A percentile compares a stretch with the other conserved stretches of the same genome.
phyloP scores from a whole-genome alignment of 306 rosid species.

The Acacia melanoxylon region DNA sequence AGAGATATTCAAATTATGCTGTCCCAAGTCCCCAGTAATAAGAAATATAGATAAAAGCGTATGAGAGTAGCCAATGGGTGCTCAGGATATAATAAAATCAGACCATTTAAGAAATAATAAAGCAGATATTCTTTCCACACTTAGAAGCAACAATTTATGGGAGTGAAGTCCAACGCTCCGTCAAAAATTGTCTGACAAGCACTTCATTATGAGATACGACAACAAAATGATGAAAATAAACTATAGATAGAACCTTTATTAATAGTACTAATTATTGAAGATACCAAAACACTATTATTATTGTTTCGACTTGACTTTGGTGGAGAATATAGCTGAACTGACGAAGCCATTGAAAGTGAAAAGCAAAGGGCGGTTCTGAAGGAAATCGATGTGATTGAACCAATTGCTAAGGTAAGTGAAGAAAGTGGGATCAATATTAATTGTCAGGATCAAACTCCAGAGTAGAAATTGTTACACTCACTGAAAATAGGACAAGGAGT shows the following conservation, averaged over 20 bases:
- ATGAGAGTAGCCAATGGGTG: not conserved
- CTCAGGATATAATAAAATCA: not conserved
- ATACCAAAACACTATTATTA: conserved; percentile 8
- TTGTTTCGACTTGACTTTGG: not conserved
- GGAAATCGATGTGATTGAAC: not conserved
- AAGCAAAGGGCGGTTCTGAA: not conserved
- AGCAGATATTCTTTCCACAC: conserved; percentile 4
- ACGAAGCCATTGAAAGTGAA: not conserved
- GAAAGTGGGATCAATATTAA: not conserved
- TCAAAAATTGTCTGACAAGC: conserved; percentile 1
- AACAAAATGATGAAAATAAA: conserved; percentile 13
- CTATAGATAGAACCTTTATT: not conserved
- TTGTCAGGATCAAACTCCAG: not conserved
- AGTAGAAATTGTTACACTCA: conserved; percentile 41
- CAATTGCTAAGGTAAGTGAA: not conserved
- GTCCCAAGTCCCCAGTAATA: conserved; percentile 9
- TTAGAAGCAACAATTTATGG: not conserved
- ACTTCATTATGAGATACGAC: conserved; percentile 3
- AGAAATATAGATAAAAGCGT: not conserved
- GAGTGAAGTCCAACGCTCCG: not conserved
- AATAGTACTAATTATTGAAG: not conserved
- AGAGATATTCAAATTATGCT: not conserved
- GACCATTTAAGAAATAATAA: not conserved
- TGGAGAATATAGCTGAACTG: not conserved
- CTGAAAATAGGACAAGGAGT: conserved; percentile 87